phyloP scores from a whole-genome alignment of 208 protist species.

The Leptomonas seymouri region DNA sequence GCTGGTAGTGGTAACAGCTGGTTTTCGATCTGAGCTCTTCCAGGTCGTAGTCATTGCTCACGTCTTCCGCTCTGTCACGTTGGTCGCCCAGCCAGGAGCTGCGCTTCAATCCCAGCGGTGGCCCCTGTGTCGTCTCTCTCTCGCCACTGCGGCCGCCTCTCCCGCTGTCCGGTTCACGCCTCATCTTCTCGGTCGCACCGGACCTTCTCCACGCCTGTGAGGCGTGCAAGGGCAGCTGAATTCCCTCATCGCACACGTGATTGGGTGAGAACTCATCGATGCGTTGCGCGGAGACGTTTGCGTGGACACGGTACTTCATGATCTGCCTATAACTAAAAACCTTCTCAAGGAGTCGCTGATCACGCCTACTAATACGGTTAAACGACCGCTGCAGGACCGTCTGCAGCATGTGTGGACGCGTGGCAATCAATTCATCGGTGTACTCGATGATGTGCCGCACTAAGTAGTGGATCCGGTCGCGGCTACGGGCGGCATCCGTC shows the following conservation, averaged over 20 bases:
- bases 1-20: slow-evolving; percentile 31
- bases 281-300: slow-evolving; percentile 38
- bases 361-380: slow-evolving; percentile 19
- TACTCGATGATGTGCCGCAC: slow-evolving; percentile 26
- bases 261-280: slow-evolving; percentile 40
- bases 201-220: background rate
- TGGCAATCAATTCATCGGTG: slow-evolving; percentile 7
- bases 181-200: background rate
- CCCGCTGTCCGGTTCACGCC: background rate
- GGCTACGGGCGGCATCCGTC: background rate
- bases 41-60: slow-evolving; percentile 2
- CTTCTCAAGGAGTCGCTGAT: slow-evolving; percentile 32
- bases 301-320: slow-evolving; percentile 55
- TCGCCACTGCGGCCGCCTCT: background rate
- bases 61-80: background rate
- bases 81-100: background rate
- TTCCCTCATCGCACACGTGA: slow-evolving; percentile 30
- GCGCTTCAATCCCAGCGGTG: background rate
- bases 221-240: slow-evolving; percentile 6
- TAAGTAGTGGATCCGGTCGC: slow-evolving; percentile 19
- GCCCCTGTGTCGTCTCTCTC: background rate
- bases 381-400: slow-evolving; percentile 34
- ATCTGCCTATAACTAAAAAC: slow-evolving; percentile 41
- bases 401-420: slow-evolving; percentile 11
- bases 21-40: background rate